A percentile compares a stretch with the other conserved stretches of the same genome.
Conservation (phyloP, 352 stramenopile genomes). For the Globisporangium spiculum region DNA sequence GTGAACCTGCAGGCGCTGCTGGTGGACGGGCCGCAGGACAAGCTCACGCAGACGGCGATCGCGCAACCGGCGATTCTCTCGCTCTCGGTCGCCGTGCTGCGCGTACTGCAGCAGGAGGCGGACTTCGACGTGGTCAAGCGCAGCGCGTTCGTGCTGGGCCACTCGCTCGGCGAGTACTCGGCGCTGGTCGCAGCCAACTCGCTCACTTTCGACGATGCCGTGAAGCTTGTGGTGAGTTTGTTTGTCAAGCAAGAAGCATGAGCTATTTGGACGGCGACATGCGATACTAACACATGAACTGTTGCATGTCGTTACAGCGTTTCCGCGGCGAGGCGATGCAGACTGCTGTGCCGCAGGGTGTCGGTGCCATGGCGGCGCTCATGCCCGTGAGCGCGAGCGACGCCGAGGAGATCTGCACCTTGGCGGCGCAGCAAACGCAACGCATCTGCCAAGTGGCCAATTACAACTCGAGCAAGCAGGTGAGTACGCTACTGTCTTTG, state of each 20-base stretch:
- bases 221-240: conserved; percentile 51
- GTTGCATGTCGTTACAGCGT: conserved; percentile 27
- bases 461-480: conserved; percentile 88
- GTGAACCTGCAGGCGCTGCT: conserved; percentile 58
- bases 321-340: conserved; percentile 74
- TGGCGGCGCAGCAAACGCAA: conserved; percentile 29
- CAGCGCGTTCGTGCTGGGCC: conserved; percentile 57
- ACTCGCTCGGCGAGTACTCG: conserved; percentile 88
- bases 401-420: conserved; percentile 52
- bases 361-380: conserved; percentile 75
- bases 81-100: conserved; percentile 72
- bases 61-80: conserved; percentile 81
- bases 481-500: conserved; percentile 4
- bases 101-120: conserved; percentile 63
- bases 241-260: background rate
- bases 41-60: conserved; percentile 69
- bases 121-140: conserved; percentile 32
- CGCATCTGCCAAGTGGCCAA: conserved; percentile 80
- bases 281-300: conserved; percentile 6
- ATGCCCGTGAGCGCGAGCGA: conserved; percentile 54
- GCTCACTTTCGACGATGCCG: conserved; percentile 64
- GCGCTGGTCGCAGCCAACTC: conserved; percentile 68
- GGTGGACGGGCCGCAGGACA: conserved; percentile 50
- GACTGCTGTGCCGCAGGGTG: conserved; percentile 41
- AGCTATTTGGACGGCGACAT: background rate